Conservation (phyloP, 768 basidiomycete genomes). For the Boletus reticulatus region DNA sequence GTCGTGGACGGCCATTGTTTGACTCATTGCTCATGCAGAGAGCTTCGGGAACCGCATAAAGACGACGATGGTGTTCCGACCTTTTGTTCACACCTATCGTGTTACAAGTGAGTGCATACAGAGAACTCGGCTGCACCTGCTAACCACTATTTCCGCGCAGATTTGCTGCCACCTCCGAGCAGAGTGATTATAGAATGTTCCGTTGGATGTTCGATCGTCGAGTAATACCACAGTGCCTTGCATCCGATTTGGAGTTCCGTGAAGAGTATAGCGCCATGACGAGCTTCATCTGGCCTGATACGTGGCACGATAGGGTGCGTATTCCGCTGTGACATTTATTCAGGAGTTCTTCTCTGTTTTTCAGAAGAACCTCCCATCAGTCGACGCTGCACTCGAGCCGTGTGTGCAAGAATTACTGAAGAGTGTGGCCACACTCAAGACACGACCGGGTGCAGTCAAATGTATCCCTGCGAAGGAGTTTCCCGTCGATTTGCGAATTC, state of each 20-base stretch:
- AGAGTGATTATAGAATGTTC: background rate
- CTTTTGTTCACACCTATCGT: background rate
- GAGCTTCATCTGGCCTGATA: conserved; percentile 9
- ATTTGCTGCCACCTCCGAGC: conserved; percentile 4
- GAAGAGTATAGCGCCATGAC: conserved; percentile 5
- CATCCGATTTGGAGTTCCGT: background rate
- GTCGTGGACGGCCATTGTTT: background rate
- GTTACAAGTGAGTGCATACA: background rate
- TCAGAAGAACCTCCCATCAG: conserved; percentile 5
- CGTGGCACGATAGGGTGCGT: conserved; percentile 4
- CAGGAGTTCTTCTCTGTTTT: no score
- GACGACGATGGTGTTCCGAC: background rate
- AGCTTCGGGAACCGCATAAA: background rate
- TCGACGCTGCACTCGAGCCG: conserved; percentile 9
- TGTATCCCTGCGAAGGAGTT: background rate
- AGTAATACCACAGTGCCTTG: conserved; percentile 1
- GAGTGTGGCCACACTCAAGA: background rate
- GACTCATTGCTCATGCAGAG: background rate
- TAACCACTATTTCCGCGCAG: background rate
- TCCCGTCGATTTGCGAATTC: conserved; percentile 3
- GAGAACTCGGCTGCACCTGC: background rate
- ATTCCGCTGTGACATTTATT: no score
- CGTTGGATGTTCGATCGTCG: conserved; percentile 12
- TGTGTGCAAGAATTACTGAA: conserved; percentile 1
- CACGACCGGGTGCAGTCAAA: background rate